Evolutionary conservation across 2,329 filamentous ascomycete species (phyloP), one percentile per base, ranked within the genome.

Genomic region (Paecilomyces variotii): DNA sequence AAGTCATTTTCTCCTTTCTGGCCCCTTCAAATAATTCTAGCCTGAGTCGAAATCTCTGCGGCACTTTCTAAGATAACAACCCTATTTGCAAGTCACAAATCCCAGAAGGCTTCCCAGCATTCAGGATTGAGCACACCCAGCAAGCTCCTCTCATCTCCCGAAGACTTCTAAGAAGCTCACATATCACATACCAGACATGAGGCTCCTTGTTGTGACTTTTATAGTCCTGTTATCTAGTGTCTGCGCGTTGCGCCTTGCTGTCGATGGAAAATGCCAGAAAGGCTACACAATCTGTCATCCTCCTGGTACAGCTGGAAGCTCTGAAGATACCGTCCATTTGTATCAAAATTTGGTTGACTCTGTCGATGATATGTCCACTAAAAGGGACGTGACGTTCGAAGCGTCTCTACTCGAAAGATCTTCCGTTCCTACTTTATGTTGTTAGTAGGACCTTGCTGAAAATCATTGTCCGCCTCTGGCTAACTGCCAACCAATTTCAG

Each of bases 281-380:
- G 54, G 54, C 9, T 56, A 56, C 34, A 19, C 14, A 28, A 25
- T 26, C 27, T 56, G 54, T n/a, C 19, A 11, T 25, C 35, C 54
- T 25, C 34, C n/a, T 14, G 34, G 54, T 9, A 25, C 35, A 2
- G 25, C 35, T n/a, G 11, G 25, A 24, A 28, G 9, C 11, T n/a
- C 25, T 14, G 32, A 56, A 39, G 54, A 56, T 28, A 10, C 26
- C 30, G 25, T 49, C 12, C 34, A 56, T 45, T 25, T 56, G 9
- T 56, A 56, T 24, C n/a, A 56, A 5, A 56, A 56, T 30, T 32
- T 56, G 5, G 54, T 49, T 14, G 27, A 49, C n/a, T 25, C 54
- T 10, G 54, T 56, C 11, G 35, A 39, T 14, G 11, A 30, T 12
- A 25, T 14, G 2, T 28, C 54, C 24, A 56, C 32, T 26, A 24